Conservation (phyloP, 495 filamentous ascomycete species). For the Penicillium psychrofluorescens region DNA sequence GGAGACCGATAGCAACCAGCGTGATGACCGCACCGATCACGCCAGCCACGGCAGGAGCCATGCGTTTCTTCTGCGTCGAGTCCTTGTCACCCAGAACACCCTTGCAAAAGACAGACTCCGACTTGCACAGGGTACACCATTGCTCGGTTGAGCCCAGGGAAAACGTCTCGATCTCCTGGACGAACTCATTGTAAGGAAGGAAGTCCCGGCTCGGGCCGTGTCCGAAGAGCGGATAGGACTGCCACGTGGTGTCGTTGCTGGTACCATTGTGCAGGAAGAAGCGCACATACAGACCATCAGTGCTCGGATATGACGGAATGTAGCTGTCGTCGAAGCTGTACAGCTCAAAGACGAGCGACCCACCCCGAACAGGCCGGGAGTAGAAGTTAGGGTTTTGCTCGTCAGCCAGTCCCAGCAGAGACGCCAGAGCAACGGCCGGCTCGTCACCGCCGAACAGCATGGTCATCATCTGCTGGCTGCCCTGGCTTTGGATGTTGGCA, state of each 20-base stretch:
- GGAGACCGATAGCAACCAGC: constrained; percentile 23
- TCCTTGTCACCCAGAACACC: constrained; percentile 14
- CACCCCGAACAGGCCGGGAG: constrained; percentile 62
- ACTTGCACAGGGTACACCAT: constrained; percentile 69
- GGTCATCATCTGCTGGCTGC: constrained; percentile 44
- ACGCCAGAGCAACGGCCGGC: constrained; percentile 69
- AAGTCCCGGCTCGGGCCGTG: constrained; percentile 37
- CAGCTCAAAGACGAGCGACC: constrained; percentile 67
- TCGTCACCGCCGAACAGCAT: constrained; percentile 66
- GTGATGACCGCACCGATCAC: constrained; percentile 45
- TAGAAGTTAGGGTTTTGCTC: constrained; percentile 52
- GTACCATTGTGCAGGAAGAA: constrained; percentile 76
- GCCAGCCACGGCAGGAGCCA: constrained; percentile 43
- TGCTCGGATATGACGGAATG: constrained; percentile 38
- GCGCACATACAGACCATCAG: constrained; percentile 59
- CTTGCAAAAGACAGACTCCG: constrained; percentile 53
- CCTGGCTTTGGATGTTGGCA: constrained; percentile 35
- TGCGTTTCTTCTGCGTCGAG: constrained; percentile 4
- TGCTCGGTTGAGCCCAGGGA: constrained; percentile 49
- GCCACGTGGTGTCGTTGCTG: constrained; percentile 38
- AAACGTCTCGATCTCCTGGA: constrained; percentile 49
- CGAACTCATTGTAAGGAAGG: constrained; percentile 59
- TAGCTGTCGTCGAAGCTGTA: constrained; percentile 49
- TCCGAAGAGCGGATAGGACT: constrained; percentile 62
- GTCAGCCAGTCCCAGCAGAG: constrained; percentile 51